Base-by-base conservation (phyloP, 352 stramenopile species). In the Pythium graminicola region DNA sequence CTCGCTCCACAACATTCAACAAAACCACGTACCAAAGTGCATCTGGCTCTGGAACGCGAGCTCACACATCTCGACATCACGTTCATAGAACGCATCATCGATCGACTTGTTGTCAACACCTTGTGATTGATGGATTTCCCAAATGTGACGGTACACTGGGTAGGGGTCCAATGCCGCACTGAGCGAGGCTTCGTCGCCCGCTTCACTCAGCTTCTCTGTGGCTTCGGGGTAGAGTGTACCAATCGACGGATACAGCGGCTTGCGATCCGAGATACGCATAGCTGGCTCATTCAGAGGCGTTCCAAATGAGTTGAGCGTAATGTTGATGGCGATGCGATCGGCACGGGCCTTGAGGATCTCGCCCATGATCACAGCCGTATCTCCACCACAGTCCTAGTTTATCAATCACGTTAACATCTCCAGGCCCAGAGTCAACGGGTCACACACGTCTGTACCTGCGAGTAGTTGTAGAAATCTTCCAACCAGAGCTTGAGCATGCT, bases 41-140 rank as follows among this genome's bases (percentile, higher is more conserved):
- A 99, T 98, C 77, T 99, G 97, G 60, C 93, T 89, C 69, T 99
- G 92, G 67, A 99, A 99, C 24, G 96, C 95, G 27, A 99, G 71
- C 69, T 99, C 97, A 43, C 96, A 86, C 77, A 98, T 94, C 70
- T 98, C 85, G 31, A 99, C 96, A 69, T 99, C 97, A 54, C 95
- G 88, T 71, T 99, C 95, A 73, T 99, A 99, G 63, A 99, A 99
- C 19, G 93, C 95, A 69, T 99, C 97, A 60, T 99, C 97, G 52
- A 99, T 98, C 49, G 87, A 97, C 71, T 98, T 98, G 63, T 97
- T 96, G 45, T 95, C 91, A 22, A 94, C 84, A 35, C 80, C 78
- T 46, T 97, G 88, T 44, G 80, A 89, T 60, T 97, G 81, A 69
- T 98, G 95, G 33, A 98, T 81, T 59, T 96, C 95, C 90, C 95